These are phyloP conservation scores for Bipolaris zeicola DNA, from an alignment of 2,329 filamentous ascomycete species.

Conservation along the genomic window DNA sequence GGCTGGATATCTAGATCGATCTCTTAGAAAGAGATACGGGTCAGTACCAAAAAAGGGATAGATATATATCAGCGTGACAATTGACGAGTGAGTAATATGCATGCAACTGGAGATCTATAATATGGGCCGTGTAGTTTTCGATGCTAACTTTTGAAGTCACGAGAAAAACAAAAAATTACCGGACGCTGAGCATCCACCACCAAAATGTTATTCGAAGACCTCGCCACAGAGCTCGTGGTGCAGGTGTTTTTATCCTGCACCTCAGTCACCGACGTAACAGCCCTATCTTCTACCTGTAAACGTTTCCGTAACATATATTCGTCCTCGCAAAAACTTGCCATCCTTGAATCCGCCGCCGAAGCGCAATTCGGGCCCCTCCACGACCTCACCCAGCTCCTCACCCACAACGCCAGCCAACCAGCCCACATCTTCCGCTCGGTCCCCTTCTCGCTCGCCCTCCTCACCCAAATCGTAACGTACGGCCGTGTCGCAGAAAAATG, in stretches of 20 bases:
- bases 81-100: constrained; percentile 11
- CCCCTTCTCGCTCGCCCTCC: constrained; percentile 60
- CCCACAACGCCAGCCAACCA: constrained; percentile 64
- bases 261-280: constrained; percentile 59
- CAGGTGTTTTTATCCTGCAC: constrained; percentile 62
- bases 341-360: constrained; percentile 61
- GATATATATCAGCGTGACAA: constrained; percentile 6
- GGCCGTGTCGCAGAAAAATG: constrained; percentile 63
- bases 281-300: constrained; percentile 60
- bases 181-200: constrained; percentile 9
- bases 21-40: background rate
- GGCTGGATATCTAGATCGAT: background rate
- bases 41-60: background rate
- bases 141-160: constrained; percentile 3
- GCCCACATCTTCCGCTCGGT: constrained; percentile 60
- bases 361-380: constrained; percentile 63
- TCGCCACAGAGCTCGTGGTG: constrained; percentile 64
- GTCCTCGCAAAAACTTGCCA: constrained; percentile 60
- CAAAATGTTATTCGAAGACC: constrained; percentile 60
- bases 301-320: constrained; percentile 60
- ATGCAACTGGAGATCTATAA: background rate
- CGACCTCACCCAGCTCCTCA: constrained; percentile 64
- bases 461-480: constrained; percentile 60
- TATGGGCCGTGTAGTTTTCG: background rate
- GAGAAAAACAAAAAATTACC: background rate